These are phyloP conservation scores for Fusarium chuoi DNA, from an alignment of 2,329 filamentous ascomycete genomes.

Conservation along the genomic window DNA sequence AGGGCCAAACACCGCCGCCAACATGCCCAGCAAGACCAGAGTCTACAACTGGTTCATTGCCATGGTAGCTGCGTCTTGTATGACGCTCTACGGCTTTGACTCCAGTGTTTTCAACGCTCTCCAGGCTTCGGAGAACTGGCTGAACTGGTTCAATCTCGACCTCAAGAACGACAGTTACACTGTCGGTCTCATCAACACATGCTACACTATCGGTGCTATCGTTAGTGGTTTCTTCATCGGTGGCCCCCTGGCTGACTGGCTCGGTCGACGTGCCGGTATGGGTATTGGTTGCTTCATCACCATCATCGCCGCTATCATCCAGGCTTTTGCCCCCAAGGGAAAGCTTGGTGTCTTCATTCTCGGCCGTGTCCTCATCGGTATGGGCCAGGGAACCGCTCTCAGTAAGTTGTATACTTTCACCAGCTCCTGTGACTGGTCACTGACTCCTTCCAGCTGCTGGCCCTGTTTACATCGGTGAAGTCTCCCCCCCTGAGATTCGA, in stretches of 20 bases:
- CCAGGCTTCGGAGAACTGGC: conserved; percentile 74
- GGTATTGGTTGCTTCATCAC: conserved; percentile 70
- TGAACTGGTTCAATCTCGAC: conserved; percentile 68
- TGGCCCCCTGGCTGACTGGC: conserved; percentile 69
- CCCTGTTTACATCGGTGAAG: conserved; percentile 77
- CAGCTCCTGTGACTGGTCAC: neutral
- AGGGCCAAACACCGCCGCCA: conserved; percentile 39
- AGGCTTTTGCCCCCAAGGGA: conserved; percentile 70
- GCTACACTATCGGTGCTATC: conserved; percentile 77
- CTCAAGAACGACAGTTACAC: conserved; percentile 55
- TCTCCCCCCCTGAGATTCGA: conserved; percentile 71
- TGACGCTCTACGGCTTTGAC: conserved; percentile 81
- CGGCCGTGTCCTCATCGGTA: conserved; percentile 74
- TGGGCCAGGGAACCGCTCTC: conserved; percentile 75
- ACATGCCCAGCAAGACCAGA: conserved; percentile 51
- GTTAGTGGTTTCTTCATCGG: conserved; percentile 76
- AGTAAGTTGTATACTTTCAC: conserved; percentile 43
- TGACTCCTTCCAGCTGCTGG: conserved; percentile 62
- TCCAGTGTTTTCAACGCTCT: conserved; percentile 79
- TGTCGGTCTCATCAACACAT: conserved; percentile 69
- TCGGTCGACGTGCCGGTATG: conserved; percentile 74
- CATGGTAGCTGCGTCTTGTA: conserved; percentile 76
- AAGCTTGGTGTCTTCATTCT: conserved; percentile 74
- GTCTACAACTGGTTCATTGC: conserved; percentile 64
- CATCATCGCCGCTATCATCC: conserved; percentile 75